Percentiles rank a stretch among this genome's conserved stretches.
Evolutionary conservation across 306 rosid genomes (phyloP).

Genomic region (Castanopsis chinensis): DNA sequence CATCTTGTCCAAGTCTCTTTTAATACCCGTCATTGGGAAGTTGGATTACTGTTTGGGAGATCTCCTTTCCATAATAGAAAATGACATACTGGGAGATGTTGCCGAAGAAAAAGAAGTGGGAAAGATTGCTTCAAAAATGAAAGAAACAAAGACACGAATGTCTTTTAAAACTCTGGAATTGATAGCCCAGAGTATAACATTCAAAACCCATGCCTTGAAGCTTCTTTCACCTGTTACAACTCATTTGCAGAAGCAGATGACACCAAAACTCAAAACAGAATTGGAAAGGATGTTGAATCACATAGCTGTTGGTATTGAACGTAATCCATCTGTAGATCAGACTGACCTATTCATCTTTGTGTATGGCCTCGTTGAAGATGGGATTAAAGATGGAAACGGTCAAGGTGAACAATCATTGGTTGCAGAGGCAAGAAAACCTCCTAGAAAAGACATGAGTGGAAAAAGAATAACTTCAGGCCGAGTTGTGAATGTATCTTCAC

Average conservation of each 20-base stretch:
- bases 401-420: slow-evolving; percentile 35
- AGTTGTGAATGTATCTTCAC: slow-evolving; percentile 53
- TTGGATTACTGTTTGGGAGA: slow-evolving; percentile 85
- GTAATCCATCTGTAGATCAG: slow-evolving; percentile 76
- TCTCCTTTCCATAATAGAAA: slow-evolving; percentile 72
- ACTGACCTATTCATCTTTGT: slow-evolving; percentile 66
- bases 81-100: slow-evolving; percentile 86
- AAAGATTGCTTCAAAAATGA: slow-evolving; percentile 93
- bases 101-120: slow-evolving; percentile 93
- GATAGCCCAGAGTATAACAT: slow-evolving; percentile 73
- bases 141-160: slow-evolving; percentile 74
- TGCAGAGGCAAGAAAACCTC: slow-evolving; percentile 27
- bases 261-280: slow-evolving; percentile 65
- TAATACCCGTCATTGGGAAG: slow-evolving; percentile 51
- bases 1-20: slow-evolving; percentile 70
- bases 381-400: slow-evolving; percentile 55
- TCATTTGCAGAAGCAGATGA: slow-evolving; percentile 58
- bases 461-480: slow-evolving; percentile 43
- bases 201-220: slow-evolving; percentile 65
- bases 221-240: slow-evolving; percentile 68
- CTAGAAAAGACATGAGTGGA: slow-evolving; percentile 15
- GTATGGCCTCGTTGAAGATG: slow-evolving; percentile 73
- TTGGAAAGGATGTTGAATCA: slow-evolving; percentile 74
- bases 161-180: slow-evolving; percentile 80
- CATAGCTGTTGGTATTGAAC: slow-evolving; percentile 82